These are phyloP conservation scores for Raddia guianensis DNA, from an alignment of 176 grass and related monocot genomes.

Conservation along the genomic window DNA sequence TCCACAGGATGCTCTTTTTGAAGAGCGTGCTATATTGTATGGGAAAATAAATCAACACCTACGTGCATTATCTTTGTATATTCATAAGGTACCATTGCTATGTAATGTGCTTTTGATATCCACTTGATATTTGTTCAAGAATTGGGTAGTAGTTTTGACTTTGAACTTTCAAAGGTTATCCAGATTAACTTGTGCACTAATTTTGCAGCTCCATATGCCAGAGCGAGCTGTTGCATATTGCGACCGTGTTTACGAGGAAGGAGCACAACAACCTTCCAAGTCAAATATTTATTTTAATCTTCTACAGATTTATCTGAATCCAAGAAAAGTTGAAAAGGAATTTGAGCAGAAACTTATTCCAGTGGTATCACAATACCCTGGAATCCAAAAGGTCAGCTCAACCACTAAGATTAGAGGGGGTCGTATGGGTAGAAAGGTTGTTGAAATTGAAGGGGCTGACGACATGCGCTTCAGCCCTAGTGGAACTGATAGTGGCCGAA, in stretches of 20 bases:
- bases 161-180: slow-evolving; percentile 29
- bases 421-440: slow-evolving; percentile 83
- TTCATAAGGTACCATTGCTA: slow-evolving; percentile 76
- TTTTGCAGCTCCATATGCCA: slow-evolving; percentile 76
- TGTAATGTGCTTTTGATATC: slow-evolving; percentile 11
- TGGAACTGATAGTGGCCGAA: slow-evolving; percentile 88
- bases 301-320: slow-evolving; percentile 97
- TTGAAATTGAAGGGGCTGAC: slow-evolving; percentile 87
- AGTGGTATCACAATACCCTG: slow-evolving; percentile 66
- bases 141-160: not conserved
- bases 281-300: slow-evolving; percentile 97
- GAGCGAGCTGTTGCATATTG: slow-evolving; percentile 88
- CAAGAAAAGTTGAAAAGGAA: slow-evolving; percentile 72
- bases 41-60: slow-evolving; percentile 94
- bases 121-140: slow-evolving; percentile 17
- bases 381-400: slow-evolving; percentile 52
- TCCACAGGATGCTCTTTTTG: slow-evolving; percentile 85
- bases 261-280: slow-evolving; percentile 66
- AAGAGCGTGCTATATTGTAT: slow-evolving; percentile 92
- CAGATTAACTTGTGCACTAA: slow-evolving; percentile 25
- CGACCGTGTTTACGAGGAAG: slow-evolving; percentile 89
- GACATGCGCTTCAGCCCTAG: slow-evolving; percentile 62
- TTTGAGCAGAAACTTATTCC: slow-evolving; percentile 69
- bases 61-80: slow-evolving; percentile 92
- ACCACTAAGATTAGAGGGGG: slow-evolving; percentile 58